phyloP scores from a whole-genome alignment of 495 filamentous ascomycete species.

The Lophiotrema nucula region DNA sequence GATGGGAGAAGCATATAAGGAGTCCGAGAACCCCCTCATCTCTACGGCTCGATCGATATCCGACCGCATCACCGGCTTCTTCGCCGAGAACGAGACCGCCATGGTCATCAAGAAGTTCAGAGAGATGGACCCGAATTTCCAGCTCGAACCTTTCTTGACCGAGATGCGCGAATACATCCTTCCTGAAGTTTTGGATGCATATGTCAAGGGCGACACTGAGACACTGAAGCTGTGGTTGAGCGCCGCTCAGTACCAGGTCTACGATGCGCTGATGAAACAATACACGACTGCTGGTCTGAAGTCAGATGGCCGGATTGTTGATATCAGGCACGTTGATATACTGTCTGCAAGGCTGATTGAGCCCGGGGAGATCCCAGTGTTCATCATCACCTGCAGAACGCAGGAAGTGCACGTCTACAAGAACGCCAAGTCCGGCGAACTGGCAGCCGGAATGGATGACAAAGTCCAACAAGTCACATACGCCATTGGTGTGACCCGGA shows the following conservation, averaged over 20 bases:
- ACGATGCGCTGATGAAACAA: slow-evolving; percentile 89
- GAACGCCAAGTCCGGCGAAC: slow-evolving; percentile 80
- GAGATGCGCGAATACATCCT: slow-evolving; percentile 98
- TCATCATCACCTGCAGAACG: slow-evolving; percentile 93
- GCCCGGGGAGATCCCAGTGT: slow-evolving; percentile 95
- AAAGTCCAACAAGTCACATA: slow-evolving; percentile 97
- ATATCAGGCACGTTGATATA: slow-evolving; percentile 92
- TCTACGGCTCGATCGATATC: slow-evolving; percentile 89
- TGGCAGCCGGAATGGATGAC: slow-evolving; percentile 98
- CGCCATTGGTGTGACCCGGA: slow-evolving; percentile 89
- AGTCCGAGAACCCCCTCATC: slow-evolving; percentile 95
- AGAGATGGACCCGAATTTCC: slow-evolving; percentile 93
- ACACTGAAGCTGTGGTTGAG: slow-evolving; percentile 92
- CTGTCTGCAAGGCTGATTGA: slow-evolving; percentile 85
- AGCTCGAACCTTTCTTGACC: slow-evolving; percentile 86
- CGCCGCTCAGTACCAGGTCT: slow-evolving; percentile 91
- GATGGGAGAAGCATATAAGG: slow-evolving; percentile 80
- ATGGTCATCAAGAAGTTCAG: slow-evolving; percentile 96
- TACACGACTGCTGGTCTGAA: slow-evolving; percentile 89
- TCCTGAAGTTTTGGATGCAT: slow-evolving; percentile 94
- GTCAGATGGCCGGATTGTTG: slow-evolving; percentile 89
- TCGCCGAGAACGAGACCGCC: slow-evolving; percentile 97
- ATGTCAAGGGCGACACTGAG: slow-evolving; percentile 92
- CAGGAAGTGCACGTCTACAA: slow-evolving; percentile 97
- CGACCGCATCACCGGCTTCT: slow-evolving; percentile 89